A percentile compares a stretch with the other conserved stretches of the same genome.
phyloP scores from a whole-genome alignment of 495 filamentous ascomycete genomes.

The Hypoxylon lienhwacheense region DNA sequence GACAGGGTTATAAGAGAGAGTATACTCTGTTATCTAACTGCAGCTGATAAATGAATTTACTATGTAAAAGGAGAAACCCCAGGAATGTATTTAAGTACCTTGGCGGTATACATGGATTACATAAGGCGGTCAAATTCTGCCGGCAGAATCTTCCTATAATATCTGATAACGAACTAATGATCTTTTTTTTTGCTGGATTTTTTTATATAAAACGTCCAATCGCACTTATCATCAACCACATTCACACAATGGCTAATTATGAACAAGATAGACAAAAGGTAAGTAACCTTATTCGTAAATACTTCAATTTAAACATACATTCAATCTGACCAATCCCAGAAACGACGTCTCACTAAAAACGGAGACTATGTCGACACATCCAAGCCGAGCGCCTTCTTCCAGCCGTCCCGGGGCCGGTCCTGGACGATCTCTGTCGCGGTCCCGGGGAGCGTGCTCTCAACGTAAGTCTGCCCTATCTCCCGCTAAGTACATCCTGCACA shows the following conservation, averaged over 20 bases:
- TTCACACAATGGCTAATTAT: slow-evolving; percentile 32
- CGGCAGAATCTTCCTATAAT: slow-evolving; percentile 15
- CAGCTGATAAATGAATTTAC: too few relatives aligned
- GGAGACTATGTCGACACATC: slow-evolving; percentile 39
- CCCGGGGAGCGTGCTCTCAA: slow-evolving; percentile 50
- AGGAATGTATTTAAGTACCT: too few relatives aligned
- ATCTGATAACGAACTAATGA: too few relatives aligned
- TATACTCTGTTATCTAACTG: too few relatives aligned
- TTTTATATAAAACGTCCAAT: background rate
- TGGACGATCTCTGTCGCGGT: slow-evolving; percentile 55
- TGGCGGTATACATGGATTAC: background rate
- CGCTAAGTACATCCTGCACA: background rate
- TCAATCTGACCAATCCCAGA: slow-evolving; percentile 36
- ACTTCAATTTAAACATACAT: background rate
- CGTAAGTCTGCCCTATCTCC: slow-evolving; percentile 40
- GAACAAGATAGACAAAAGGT: slow-evolving; percentile 40
- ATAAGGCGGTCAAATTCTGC: slow-evolving; percentile 40
- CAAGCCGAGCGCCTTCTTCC: slow-evolving; percentile 42
- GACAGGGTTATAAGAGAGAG: too few relatives aligned
- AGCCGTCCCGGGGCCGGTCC: slow-evolving; percentile 42
- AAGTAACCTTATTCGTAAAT: slow-evolving; percentile 10
- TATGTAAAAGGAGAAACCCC: too few relatives aligned
- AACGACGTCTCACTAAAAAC: slow-evolving; percentile 46
- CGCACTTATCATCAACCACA: background rate
- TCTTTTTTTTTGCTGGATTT: too few relatives aligned